Evolutionary conservation across 169 alveolate genomes (phyloP), one percentile per base, ranked within the genome.

Genomic region (Cryptosporidium bovis): DNA sequence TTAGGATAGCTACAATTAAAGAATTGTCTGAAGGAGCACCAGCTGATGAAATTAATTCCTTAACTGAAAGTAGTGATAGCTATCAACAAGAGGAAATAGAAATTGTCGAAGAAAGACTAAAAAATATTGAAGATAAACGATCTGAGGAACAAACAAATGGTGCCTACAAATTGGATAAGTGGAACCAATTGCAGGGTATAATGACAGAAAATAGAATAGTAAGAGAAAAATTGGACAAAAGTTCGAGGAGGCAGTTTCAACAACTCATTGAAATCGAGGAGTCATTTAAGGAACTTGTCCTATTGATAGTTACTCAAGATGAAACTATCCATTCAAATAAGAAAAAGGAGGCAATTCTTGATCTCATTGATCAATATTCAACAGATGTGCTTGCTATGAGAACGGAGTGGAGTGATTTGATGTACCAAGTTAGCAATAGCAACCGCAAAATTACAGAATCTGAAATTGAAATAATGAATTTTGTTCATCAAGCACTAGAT

Each of bases 401-500:
- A 77, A 77, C 87, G 29, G 87, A 77, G 13, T 77, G 87, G 87
- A 66, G 71, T 27, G 71, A 77, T 20, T 77, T 77, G 46, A 29
- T 77, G 48, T 77, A 44, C 29, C 87, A 77, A 18, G 56, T 77
- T 24, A 77, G 87, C 64, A 77, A 77, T 31, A 77, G 64, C 64
- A 77, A 77, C 51, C 50, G 87, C 20, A 77, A 62, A 48, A 12
- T 77, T 16, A 77, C 87, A 18, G 87, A 77, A 62, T 15, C 33
- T 1, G 87, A 77, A 40, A 77, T 77, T 27, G 87, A 62, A 60
- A 56, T 77, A 15, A 60, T 60, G 64, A 60, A 50, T 34, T 77
- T 77, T 60, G 87, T 77, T 60, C 87, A 56, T 3, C 77, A 77
- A 48, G 87, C 87, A 33, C 48, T 77, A 48, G 87, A 77, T 77